A percentile compares a stretch with the other conserved stretches of the same genome.
Conservation (phyloP, 2,329 filamentous ascomycete species). For the Ceratocystis papillata region DNA sequence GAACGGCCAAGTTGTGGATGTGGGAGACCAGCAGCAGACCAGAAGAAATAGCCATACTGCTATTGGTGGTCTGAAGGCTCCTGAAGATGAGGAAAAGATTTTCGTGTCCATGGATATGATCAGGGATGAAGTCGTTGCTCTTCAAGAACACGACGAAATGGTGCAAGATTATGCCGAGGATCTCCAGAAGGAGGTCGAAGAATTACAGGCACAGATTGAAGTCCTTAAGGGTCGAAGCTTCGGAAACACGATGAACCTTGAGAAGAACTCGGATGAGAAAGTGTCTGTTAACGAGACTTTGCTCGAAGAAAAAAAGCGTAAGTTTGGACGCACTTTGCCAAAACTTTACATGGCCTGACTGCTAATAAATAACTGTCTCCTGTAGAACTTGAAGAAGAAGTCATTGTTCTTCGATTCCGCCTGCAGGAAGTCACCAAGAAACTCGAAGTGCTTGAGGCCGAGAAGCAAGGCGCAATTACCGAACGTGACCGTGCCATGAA, state of each 20-base stretch:
- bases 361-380: neutral
- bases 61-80: conserved; percentile 41
- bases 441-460: conserved; percentile 50
- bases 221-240: conserved; percentile 35
- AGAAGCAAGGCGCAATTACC: conserved; percentile 49
- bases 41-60: conserved; percentile 35
- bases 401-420: conserved; percentile 49
- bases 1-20: conserved; percentile 42
- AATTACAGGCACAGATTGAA: conserved; percentile 41
- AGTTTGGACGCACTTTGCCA: conserved; percentile 29
- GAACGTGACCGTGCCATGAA: conserved; percentile 56
- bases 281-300: conserved; percentile 32
- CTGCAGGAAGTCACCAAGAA: conserved; percentile 54
- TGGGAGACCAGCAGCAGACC: conserved; percentile 31
- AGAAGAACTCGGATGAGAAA: conserved; percentile 23
- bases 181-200: conserved; percentile 42
- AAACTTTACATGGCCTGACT: neutral
- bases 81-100: conserved; percentile 46
- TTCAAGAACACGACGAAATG: conserved; percentile 47
- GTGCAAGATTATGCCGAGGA: conserved; percentile 45
- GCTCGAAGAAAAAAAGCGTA: conserved; percentile 46
- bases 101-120: conserved; percentile 54
- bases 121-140: conserved; percentile 45
- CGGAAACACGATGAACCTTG: conserved; percentile 30
- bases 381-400: conserved; percentile 47